Percentiles rank a stretch among this genome's conserved stretches.
phyloP scores from a whole-genome alignment of 2,329 filamentous ascomycete genomes.

The Fusarium sp. region DNA sequence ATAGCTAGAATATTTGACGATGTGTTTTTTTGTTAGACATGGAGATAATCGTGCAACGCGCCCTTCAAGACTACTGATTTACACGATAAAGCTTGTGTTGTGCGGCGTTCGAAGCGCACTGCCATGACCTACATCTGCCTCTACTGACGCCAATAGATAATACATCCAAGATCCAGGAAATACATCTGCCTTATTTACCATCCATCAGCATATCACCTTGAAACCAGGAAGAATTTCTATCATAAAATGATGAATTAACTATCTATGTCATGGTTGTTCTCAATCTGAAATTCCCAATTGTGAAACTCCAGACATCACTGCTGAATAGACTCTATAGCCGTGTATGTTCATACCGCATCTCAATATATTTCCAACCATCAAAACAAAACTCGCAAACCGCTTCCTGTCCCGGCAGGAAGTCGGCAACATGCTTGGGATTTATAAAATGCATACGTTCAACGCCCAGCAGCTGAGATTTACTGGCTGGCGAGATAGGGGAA shows the following conservation, averaged over 20 bases:
- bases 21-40: conserved; percentile 8
- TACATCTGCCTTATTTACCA: neutral
- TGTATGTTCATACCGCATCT: conserved; percentile 35
- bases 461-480: conserved; percentile 12
- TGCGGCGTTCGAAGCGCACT: neutral
- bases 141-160: no score
- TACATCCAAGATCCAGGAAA: neutral
- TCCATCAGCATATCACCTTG: neutral
- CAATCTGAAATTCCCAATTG: conserved; percentile 30
- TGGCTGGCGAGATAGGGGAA: conserved; percentile 22
- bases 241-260: conserved; percentile 33
- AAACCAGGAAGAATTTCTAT: neutral
- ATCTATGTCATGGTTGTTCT: conserved; percentile 23
- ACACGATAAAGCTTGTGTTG: conserved; percentile 9
- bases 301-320: conserved; percentile 30
- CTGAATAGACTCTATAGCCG: conserved; percentile 29
- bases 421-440: conserved; percentile 28
- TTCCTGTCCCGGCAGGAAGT: conserved; percentile 37
- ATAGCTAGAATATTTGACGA: neutral
- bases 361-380: conserved; percentile 28
- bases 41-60: conserved; percentile 21
- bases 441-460: conserved; percentile 36
- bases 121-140: neutral
- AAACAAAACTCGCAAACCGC: neutral
- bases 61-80: conserved; percentile 1